phyloP scores from a whole-genome alignment of 139 green algal genomes.

The Picochlorum sp. region DNA sequence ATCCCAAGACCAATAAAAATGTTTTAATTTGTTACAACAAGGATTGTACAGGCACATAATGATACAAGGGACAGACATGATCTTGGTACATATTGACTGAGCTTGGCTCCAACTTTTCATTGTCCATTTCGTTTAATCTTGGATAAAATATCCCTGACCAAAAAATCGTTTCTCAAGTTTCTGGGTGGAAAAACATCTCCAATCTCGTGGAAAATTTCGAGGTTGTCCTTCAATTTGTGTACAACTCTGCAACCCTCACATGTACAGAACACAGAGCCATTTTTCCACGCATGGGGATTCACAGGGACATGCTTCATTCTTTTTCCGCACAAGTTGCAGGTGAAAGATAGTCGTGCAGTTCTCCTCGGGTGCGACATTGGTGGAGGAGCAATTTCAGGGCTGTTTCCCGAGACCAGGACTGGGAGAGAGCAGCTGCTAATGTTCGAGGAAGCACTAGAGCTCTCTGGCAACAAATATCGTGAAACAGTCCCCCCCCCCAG shows the following conservation, averaged over 20 bases:
- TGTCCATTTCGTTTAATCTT: background rate
- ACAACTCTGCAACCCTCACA: conserved; percentile 31
- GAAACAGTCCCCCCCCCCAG: background rate
- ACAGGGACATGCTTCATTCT: conserved; percentile 25
- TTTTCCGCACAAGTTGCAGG: conserved; percentile 43
- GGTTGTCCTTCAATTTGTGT: conserved; percentile 26
- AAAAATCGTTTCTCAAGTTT: conserved; percentile 11
- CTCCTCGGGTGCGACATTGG: conserved; percentile 16
- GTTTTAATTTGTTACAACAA: background rate
- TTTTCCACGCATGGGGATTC: conserved; percentile 48
- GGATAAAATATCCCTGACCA: conserved; percentile 7
- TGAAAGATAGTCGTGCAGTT: conserved; percentile 37
- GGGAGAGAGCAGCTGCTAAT: too few relatives aligned
- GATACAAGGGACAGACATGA: background rate
- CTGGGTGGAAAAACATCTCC: conserved; percentile 23
- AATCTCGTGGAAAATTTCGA: conserved; percentile 27
- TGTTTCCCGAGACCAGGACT: too few relatives aligned
- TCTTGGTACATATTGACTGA: too few relatives aligned
- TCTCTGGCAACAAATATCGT: conserved; percentile 8
- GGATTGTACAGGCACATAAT: background rate
- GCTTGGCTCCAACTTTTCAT: too few relatives aligned
- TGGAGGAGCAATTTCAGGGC: too few relatives aligned
- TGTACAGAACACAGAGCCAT: conserved; percentile 45
- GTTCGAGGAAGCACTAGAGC: too few relatives aligned
- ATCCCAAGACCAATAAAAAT: background rate